Percentiles rank a stretch among this genome's conserved stretches.
Evolutionary conservation across 139 green algal genomes (phyloP).

Genomic region (Trebouxia sp.): DNA sequence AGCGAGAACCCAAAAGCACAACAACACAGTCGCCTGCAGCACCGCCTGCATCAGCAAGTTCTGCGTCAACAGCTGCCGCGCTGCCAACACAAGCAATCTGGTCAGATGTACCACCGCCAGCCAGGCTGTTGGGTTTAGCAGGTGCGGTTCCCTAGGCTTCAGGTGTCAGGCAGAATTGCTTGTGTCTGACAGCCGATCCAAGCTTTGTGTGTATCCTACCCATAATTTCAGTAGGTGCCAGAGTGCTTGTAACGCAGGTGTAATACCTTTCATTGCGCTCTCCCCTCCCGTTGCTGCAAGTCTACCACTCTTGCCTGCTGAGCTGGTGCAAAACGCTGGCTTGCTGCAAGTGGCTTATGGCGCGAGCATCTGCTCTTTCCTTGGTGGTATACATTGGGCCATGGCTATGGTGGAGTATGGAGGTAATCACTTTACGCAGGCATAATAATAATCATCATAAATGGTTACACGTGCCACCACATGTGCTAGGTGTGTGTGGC

Average conservation of each 20-base stretch:
- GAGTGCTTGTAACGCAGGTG: conserved; percentile 49
- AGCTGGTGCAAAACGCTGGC: conserved; percentile 42
- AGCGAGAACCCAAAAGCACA: neutral
- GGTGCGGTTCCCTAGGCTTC: too few species aligned
- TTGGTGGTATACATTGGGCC: conserved; percentile 88
- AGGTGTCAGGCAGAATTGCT: too few species aligned
- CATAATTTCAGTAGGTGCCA: neutral
- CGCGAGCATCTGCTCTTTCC: conserved; percentile 81
- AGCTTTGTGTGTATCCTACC: neutral
- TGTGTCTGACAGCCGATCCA: too few species aligned
- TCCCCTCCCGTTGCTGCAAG: conserved; percentile 50
- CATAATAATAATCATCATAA: too few species aligned
- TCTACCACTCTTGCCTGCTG: conserved; percentile 49
- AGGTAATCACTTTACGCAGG: too few species aligned
- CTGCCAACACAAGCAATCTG: neutral
- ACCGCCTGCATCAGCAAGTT: neutral
- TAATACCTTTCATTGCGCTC: conserved; percentile 79
- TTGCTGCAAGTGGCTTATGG: conserved; percentile 53
- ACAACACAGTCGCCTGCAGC: neutral
- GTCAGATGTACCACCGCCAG: conserved; percentile 28
- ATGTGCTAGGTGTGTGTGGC: neutral
- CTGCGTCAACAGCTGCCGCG: neutral
- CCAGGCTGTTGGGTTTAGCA: conserved; percentile 39
- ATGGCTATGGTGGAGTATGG: conserved; percentile 36
- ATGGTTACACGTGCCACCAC: neutral